These are phyloP conservation scores for Candida xyloterini DNA, from an alignment of 805 yeast species.

Conservation along the genomic window DNA sequence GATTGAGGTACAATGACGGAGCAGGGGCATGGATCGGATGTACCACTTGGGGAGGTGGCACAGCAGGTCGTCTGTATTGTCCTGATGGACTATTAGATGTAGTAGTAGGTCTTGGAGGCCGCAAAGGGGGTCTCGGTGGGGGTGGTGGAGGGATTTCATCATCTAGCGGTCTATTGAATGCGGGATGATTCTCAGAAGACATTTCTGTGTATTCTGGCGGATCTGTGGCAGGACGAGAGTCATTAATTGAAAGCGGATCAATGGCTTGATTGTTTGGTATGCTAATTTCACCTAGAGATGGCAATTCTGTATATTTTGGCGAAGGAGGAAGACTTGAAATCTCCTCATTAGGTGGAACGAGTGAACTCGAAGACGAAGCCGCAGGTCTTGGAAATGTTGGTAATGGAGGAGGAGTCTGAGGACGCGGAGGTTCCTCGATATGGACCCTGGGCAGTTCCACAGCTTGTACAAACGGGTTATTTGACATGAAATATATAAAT, in stretches of 20 bases:
- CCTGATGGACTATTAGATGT: not conserved
- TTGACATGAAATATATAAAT: conserved; percentile 2
- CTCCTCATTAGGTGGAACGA: not conserved
- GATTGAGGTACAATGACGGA: not conserved
- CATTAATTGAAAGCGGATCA: conserved; percentile 26
- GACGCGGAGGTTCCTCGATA: conserved; percentile 1
- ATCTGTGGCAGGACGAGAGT: conserved; percentile 26
- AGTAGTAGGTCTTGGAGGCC: conserved; percentile 16
- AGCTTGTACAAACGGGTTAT: not conserved
- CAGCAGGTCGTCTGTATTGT: conserved; percentile 4
- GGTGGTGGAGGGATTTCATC: conserved; percentile 12
- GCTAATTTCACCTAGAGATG: conserved; percentile 27
- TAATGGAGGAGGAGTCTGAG: conserved; percentile 18
- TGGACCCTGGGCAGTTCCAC: conserved; percentile 6
- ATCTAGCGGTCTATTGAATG: conserved; percentile 3
- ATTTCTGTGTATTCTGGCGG: conserved; percentile 38
- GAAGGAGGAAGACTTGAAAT: conserved; percentile 25
- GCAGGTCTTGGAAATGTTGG: conserved; percentile 16
- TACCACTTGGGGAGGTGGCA: conserved; percentile 2
- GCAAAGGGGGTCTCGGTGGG: conserved; percentile 14
- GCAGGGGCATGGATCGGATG: conserved; percentile 20
- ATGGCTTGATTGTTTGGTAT: conserved; percentile 28
- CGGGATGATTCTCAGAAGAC: not conserved
- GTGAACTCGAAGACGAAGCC: conserved; percentile 1
- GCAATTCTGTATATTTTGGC: conserved; percentile 28